A percentile compares a stretch with the other conserved stretches of the same genome.
These are phyloP conservation scores for Spinacia oleracea DNA, from an alignment of 179 eudicot genomes.

Conservation along the genomic window DNA sequence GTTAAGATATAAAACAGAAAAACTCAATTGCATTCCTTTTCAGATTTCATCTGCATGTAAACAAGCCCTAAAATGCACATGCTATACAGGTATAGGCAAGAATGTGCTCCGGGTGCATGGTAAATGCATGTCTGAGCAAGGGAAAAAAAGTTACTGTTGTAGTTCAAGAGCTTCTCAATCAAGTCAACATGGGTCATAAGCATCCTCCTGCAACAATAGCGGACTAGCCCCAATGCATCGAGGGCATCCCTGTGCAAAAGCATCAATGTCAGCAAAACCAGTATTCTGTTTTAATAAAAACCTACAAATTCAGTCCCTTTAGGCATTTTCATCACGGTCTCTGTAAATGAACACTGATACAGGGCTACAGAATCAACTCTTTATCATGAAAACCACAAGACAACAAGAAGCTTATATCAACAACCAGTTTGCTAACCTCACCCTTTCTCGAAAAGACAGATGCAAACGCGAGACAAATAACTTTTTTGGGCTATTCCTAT, in stretches of 20 bases:
- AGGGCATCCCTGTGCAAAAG: conserved; percentile 73
- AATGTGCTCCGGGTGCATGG: too few species aligned
- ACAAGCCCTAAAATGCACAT: background rate
- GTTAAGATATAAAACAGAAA: background rate
- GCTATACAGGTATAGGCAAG: background rate
- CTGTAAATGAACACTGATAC: background rate
- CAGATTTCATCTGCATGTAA: background rate
- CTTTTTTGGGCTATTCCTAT: background rate
- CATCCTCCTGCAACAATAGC: conserved; percentile 93
- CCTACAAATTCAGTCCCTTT: background rate
- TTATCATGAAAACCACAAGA: background rate
- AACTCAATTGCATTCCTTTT: background rate
- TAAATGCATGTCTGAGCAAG: background rate
- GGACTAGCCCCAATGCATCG: conserved; percentile 82
- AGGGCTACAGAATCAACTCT: background rate
- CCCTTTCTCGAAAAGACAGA: background rate
- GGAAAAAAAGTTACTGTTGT: conserved; percentile 55
- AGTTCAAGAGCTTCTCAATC: conserved; percentile 95
- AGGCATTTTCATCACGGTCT: background rate
- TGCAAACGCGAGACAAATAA: background rate
- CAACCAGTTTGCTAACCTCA: background rate
- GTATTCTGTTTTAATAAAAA: background rate
- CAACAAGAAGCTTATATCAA: background rate
- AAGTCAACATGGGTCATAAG: conserved; percentile 98
- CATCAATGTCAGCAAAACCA: conserved; percentile 17